Conservation (phyloP, 805 yeast species). For the Lipomyces mesembrius region DNA sequence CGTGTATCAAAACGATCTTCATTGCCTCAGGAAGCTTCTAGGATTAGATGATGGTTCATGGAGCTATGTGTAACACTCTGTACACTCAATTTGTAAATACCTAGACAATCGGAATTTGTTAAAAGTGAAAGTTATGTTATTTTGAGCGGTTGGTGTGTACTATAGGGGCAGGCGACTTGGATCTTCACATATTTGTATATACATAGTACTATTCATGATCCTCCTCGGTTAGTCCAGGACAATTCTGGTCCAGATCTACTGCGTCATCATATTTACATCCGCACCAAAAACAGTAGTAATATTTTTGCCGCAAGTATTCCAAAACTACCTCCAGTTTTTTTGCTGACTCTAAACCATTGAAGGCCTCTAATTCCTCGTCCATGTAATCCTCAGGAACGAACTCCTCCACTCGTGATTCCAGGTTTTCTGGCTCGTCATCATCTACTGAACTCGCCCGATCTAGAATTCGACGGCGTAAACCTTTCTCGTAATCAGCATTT, state of each 20-base stretch:
- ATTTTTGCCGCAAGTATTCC: constrained; percentile 49
- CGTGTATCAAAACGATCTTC: not conserved
- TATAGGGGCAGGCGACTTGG: not conserved
- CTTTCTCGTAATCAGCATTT: constrained; percentile 9
- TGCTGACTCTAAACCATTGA: constrained; percentile 41
- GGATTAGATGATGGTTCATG: not conserved
- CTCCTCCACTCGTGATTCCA: constrained; percentile 14
- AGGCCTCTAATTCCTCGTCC: constrained; percentile 44
- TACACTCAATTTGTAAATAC: not conserved
- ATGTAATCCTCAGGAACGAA: constrained; percentile 13
- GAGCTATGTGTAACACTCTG: not conserved
- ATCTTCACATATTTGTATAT: not conserved
- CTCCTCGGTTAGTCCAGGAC: constrained; percentile 57
- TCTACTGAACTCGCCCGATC: constrained; percentile 21
- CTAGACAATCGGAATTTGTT: not conserved
- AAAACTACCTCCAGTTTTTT: constrained; percentile 48
- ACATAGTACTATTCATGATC: constrained; percentile 50
- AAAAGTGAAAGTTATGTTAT: not conserved
- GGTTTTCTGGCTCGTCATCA: constrained; percentile 3
- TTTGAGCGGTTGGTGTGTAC: not conserved
- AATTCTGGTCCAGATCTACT: constrained; percentile 49
- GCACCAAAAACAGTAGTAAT: constrained; percentile 58
- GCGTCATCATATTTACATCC: constrained; percentile 50
- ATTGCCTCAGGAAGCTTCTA: not conserved
- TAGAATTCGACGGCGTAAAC: constrained; percentile 13